Base-by-base conservation (phyloP, 768 basidiomycete species). In the Gloeopeniophorella convolvens region DNA sequence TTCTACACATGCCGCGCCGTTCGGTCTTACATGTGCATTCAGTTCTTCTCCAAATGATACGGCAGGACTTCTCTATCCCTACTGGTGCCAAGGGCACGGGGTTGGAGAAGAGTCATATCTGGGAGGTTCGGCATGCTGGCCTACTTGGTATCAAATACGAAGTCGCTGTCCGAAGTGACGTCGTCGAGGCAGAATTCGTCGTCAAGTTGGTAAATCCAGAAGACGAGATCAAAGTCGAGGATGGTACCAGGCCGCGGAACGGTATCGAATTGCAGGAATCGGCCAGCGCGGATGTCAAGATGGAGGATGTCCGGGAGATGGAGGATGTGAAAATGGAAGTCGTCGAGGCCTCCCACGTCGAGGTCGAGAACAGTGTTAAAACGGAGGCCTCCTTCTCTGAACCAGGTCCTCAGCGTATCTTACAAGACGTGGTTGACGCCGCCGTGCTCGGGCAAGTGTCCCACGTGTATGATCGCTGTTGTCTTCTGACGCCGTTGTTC, bases 81-180 rank as follows among this genome's bases (percentile, higher is more conserved):
- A 61, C 59, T 37, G 51, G 59, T 34, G 61, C 66, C 45, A 68
- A 64, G 37, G 30, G 32, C 5, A 42, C 37, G 2, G 47, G 45
- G 21, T 65, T 56, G 71, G 64, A 66, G 26, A 79, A 52, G 65
- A 68, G 63, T 46, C 89, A 94, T 66, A 78, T 92, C 6, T 99
- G 96, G 96, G 91, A 98, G 67, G 86, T 99, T 42, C 78, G 95
- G 47, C 96, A 99, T 71, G 94, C 96, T n/a, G 96, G 96, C 24
- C 70, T 99, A 51, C 76, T 98, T 8, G 96, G 96, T 1, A 82
- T 99, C 65, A 97, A 97, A 72, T 98, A 98, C 65, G 90, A 97
- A 65, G 93, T 98, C 31, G 96, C 95, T 12, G 96, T 98, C 15
- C 73, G 92, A 56, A 80, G 75, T 46, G 92, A 96, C 63, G 69